phyloP scores from a whole-genome alignment of 2,329 filamentous ascomycete genomes.

The Xylariaceae sp. region DNA sequence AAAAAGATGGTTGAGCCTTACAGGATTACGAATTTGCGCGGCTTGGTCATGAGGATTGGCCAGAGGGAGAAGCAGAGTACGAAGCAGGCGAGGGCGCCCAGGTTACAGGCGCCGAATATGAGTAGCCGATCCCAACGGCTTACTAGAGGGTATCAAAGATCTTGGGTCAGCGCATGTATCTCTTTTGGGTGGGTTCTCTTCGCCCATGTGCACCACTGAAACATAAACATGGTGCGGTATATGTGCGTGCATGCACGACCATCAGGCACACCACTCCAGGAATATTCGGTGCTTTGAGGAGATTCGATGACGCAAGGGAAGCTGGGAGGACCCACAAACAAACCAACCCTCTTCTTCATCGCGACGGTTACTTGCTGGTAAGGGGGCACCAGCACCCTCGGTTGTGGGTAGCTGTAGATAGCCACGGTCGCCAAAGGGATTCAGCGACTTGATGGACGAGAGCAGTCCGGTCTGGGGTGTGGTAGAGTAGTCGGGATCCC shows the following conservation, averaged over 20 bases:
- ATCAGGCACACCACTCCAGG: conserved; percentile 39
- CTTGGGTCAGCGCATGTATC: conserved; percentile 28
- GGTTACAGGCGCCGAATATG: conserved; percentile 85
- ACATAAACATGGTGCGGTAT: conserved; percentile 41
- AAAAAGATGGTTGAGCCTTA: conserved; percentile 48
- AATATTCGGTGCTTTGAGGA: conserved; percentile 9
- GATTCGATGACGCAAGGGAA: conserved; percentile 25
- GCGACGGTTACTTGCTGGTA: conserved; percentile 76
- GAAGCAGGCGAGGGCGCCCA: conserved; percentile 87
- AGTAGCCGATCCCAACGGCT: conserved; percentile 95
- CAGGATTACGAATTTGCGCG: conserved; percentile 94
- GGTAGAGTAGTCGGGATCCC: conserved; percentile 69
- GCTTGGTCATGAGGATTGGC: conserved; percentile 71
- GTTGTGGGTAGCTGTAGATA: conserved; percentile 87
- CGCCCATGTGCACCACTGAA: conserved; percentile 38
- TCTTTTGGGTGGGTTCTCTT: conserved; percentile 19
- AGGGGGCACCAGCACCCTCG: conserved; percentile 74
- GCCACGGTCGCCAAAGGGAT: conserved; percentile 80
- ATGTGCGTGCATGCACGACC: conserved; percentile 44
- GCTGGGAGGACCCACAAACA: conserved; percentile 65
- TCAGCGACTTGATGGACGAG: conserved; percentile 75
- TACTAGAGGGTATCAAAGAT: conserved; percentile 52
- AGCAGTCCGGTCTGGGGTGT: conserved; percentile 67
- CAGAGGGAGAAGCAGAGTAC: conserved; percentile 88
- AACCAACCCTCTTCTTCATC: conserved; percentile 97